These are phyloP conservation scores for Pseudopithomyces maydicus DNA, from an alignment of 2,329 filamentous ascomycete genomes.

Conservation along the genomic window DNA sequence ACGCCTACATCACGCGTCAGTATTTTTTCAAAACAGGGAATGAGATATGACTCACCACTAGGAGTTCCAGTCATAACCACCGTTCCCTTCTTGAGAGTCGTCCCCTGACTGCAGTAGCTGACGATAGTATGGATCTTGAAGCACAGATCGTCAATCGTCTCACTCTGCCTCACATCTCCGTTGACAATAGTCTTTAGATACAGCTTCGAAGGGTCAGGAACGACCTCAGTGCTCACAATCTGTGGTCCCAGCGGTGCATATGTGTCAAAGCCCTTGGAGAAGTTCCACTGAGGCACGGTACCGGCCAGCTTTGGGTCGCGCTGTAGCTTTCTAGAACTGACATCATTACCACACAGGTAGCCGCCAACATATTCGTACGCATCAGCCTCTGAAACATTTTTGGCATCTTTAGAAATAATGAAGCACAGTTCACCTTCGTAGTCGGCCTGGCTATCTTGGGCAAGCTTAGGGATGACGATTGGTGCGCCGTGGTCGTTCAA, in stretches of 20 bases:
- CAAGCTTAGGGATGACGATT: constrained; percentile 55
- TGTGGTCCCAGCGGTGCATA: constrained; percentile 60
- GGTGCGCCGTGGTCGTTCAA: constrained; percentile 46
- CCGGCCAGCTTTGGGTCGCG: constrained; percentile 56
- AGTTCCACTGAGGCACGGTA: constrained; percentile 61
- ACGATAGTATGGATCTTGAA: constrained; percentile 55
- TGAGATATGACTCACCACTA: constrained; percentile 8
- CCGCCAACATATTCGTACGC: constrained; percentile 59
- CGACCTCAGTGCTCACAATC: constrained; percentile 50
- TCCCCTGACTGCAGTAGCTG: constrained; percentile 53
- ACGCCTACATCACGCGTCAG: constrained; percentile 30
- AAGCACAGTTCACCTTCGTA: constrained; percentile 49
- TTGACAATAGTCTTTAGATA: constrained; percentile 55
- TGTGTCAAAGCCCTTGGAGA: constrained; percentile 63
- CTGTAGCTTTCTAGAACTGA: constrained; percentile 60
- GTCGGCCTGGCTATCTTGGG: constrained; percentile 55
- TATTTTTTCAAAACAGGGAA: not conserved
- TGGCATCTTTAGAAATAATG: constrained; percentile 59
- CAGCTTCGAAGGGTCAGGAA: constrained; percentile 52
- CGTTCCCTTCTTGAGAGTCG: constrained; percentile 53
- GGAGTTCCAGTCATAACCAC: constrained; percentile 59
- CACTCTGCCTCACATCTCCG: constrained; percentile 54
- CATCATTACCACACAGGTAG: constrained; percentile 62
- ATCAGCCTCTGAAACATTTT: constrained; percentile 52
- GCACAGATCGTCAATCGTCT: constrained; percentile 54